Conservation (phyloP, 441 rosid species). For the Populus hybrid region DNA sequence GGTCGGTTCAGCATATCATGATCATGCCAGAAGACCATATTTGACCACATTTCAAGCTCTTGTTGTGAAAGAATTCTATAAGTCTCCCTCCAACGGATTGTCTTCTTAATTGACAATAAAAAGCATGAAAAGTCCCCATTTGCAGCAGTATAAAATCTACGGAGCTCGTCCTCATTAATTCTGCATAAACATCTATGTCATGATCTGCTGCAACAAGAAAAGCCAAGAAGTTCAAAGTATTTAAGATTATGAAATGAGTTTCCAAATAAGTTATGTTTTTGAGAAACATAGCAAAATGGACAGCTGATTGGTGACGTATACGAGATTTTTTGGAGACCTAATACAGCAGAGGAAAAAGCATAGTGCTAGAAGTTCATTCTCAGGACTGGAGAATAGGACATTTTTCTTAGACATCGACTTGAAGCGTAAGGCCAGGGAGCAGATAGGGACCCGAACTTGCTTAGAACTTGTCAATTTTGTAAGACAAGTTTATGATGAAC, state of each 20-base stretch:
- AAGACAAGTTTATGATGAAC: not conserved
- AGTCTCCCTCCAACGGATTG: constrained; percentile 93
- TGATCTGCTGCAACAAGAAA: constrained; percentile 28
- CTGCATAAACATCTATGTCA: constrained; percentile 56
- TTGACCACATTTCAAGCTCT: constrained; percentile 81
- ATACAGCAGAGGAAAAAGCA: constrained; percentile 1
- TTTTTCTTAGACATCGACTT: not conserved
- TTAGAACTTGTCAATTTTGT: not conserved
- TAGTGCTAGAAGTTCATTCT: not conserved
- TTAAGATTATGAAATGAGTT: constrained; percentile 1
- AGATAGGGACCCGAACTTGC: not conserved
- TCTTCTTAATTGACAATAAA: constrained; percentile 71
- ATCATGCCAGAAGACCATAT: constrained; percentile 94
- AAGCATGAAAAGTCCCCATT: constrained; percentile 70
- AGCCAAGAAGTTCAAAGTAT: constrained; percentile 20
- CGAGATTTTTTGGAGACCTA: not conserved
- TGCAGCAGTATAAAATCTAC: constrained; percentile 68
- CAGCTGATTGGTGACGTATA: not conserved
- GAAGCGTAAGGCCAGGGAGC: not conserved
- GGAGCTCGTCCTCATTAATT: constrained; percentile 73
- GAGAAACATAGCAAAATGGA: not conserved
- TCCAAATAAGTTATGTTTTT: constrained; percentile 1
- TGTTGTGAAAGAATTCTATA: too few species aligned
- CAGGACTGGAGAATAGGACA: not conserved
- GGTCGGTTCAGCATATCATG: constrained; percentile 72